Evolutionary conservation across 345 rosid species (phyloP), one percentile per base, ranked within the genome.

Genomic region (Rhodamnia argentea): DNA sequence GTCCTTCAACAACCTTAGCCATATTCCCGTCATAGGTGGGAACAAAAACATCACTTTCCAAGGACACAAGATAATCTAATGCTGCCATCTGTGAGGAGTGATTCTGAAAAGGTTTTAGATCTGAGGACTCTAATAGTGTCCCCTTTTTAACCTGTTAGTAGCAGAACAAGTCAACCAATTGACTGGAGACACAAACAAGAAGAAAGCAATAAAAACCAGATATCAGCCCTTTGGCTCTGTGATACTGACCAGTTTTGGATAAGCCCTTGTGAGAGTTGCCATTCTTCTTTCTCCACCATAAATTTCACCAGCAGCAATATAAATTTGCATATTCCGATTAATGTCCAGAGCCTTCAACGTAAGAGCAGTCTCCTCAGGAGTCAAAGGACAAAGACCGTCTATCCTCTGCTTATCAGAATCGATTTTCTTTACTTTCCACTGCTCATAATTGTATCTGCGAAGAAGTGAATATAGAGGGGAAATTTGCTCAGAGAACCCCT

Each of bases 1-100:
- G 99, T 88, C 99, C 99, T 94, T 96, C 98, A 44, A 98, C 99
- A 78, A 96, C 99, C 92, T 95, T 98, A 3, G 99, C 99, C 99
- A 98, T 98, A 94, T 98, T 98, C 76, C 99, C 99, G 85, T 95
- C 96, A 88, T 95, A 98, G 3, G 99, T 98, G 56, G 99, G 99
- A 52, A 98, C 94, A 57, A 98, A 96, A 85, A 98, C 92, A 88
- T 98, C 99, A 90, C 99, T 98, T 90, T 98, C 99, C 84, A 96
- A 86, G 4, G 99, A 91, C 13, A 98, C 98, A 42, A 96, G 98
- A 89, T 98, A 96, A 90, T 98, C 99, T 87, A 98, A 87, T 40
- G 99, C 99, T 82, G 99, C 99, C 93, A 91, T 91, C 83, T 87
- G 90, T 44, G 88, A 82, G 26, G 92, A 87, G 84, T 91, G 89